Conservation (phyloP, 192 early-diverging fungal genomes). For the Entomortierella beljakovae region DNA sequence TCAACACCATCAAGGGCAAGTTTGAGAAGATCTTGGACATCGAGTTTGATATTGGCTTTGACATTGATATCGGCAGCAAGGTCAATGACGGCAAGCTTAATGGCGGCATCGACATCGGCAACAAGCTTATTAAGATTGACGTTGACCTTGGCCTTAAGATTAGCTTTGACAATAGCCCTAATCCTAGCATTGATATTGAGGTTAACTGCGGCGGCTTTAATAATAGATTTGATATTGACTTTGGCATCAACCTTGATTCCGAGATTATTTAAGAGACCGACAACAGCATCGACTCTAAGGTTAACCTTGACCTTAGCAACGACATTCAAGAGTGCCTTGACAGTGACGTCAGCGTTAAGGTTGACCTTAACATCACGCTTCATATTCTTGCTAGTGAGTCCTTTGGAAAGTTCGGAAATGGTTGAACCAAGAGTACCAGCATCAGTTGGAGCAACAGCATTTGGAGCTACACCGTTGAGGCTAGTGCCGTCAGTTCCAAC, state of each 20-base stretch:
- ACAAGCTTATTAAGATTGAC: not conserved
- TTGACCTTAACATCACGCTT: not conserved
- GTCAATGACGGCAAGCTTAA: too few species aligned
- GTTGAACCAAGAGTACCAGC: too few species aligned
- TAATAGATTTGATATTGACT: not conserved
- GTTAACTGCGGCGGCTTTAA: not conserved
- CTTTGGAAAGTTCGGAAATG: too few species aligned
- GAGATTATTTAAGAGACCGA: not conserved
- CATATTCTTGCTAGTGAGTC: too few species aligned
- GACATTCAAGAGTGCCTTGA: too few species aligned
- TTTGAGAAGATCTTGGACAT: too few species aligned
- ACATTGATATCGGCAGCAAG: not conserved
- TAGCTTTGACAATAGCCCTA: not conserved
- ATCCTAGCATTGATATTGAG: not conserved
- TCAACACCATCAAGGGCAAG: too few species aligned
- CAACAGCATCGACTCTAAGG: not conserved
- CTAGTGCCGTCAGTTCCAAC: not conserved
- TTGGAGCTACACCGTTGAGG: too few species aligned
- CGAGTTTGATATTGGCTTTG: slow-evolving; percentile 1
- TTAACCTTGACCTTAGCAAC: not conserved
- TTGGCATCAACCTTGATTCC: not conserved
- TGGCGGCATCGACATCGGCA: not conserved
- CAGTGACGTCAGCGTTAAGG: too few species aligned
- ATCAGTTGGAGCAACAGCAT: too few species aligned
- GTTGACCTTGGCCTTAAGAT: not conserved